Evolutionary conservation across 2,329 filamentous ascomycete genomes (phyloP).

Genomic region (Diaporthe caulivora): DNA sequence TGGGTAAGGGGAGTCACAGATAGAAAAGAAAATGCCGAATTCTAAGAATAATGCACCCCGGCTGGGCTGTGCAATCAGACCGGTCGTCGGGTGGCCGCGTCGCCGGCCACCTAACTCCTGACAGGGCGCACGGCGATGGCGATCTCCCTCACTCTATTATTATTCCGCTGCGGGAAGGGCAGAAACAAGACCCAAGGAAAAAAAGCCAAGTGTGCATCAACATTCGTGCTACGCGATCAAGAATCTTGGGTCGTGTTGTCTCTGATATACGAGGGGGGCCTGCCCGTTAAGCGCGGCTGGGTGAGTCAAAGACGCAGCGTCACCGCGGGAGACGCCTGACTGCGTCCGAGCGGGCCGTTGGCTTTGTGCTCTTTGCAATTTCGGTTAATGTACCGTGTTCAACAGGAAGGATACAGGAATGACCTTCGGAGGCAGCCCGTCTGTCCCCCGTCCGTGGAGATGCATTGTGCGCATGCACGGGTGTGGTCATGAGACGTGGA

Average conservation of each 20-base stretch:
- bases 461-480: background rate
- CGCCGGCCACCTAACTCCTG: background rate
- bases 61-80: background rate
- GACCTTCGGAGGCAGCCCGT: conserved; percentile 1
- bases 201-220: conserved; percentile 6
- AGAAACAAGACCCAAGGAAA: background rate
- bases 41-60: conserved; percentile 16
- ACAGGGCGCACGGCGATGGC: background rate
- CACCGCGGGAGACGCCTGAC: background rate
- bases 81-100: background rate
- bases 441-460: background rate
- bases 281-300: conserved; percentile 7
- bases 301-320: background rate
- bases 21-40: background rate
- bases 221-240: conserved; percentile 9
- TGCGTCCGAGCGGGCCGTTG: background rate
- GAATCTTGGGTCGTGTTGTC: conserved; percentile 18
- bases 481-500: background rate
- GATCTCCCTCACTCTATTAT: background rate
- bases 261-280: conserved; percentile 11
- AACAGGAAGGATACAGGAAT: background rate
- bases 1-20: conserved; percentile 23
- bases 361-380: background rate
- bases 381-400: no score
- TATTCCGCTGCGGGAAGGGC: background rate